phyloP scores from a whole-genome alignment of 768 basidiomycete genomes.

The Brasilioporus rufonigricans region DNA sequence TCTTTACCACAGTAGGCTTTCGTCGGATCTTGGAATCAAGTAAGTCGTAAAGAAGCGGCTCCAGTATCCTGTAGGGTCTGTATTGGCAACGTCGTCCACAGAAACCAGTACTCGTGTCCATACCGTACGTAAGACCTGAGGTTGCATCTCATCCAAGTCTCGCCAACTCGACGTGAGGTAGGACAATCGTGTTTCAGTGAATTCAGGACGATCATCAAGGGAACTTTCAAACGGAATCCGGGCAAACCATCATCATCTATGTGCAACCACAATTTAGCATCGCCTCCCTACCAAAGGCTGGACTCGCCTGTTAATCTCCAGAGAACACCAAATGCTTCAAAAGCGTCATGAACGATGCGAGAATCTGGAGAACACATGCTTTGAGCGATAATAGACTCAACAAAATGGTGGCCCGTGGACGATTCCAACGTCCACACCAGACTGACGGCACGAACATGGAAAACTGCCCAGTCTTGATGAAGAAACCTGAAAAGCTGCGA shows the following conservation, averaged over 20 bases:
- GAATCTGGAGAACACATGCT: conserved; percentile 59
- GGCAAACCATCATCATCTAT: conserved; percentile 80
- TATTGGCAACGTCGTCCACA: not conserved
- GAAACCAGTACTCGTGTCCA: not conserved
- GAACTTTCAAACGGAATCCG: conserved; percentile 79
- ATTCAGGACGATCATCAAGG: conserved; percentile 86
- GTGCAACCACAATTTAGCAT: conserved; percentile 2
- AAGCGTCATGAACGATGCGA: conserved; percentile 50
- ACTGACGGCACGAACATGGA: conserved; percentile 79
- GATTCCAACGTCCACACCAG: conserved; percentile 80
- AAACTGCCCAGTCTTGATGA: conserved; percentile 57
- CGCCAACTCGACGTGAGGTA: conserved; percentile 70
- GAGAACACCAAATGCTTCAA: conserved; percentile 87
- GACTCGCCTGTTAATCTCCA: conserved; percentile 83
- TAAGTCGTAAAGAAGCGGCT: conserved; percentile 80
- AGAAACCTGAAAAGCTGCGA: conserved; percentile 72
- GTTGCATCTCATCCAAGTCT: conserved; percentile 97
- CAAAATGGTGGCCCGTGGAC: conserved; percentile 51
- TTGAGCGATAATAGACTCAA: conserved; percentile 79
- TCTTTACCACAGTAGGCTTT: conserved; percentile 44
- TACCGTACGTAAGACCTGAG: conserved; percentile 90
- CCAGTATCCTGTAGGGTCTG: conserved; percentile 64
- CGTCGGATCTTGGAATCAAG: conserved; percentile 67
- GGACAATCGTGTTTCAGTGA: conserved; percentile 77
- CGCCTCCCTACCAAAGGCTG: not conserved